These are phyloP conservation scores for Cornus suecica DNA, from an alignment of 148 eudicot genomes.

Conservation along the genomic window DNA sequence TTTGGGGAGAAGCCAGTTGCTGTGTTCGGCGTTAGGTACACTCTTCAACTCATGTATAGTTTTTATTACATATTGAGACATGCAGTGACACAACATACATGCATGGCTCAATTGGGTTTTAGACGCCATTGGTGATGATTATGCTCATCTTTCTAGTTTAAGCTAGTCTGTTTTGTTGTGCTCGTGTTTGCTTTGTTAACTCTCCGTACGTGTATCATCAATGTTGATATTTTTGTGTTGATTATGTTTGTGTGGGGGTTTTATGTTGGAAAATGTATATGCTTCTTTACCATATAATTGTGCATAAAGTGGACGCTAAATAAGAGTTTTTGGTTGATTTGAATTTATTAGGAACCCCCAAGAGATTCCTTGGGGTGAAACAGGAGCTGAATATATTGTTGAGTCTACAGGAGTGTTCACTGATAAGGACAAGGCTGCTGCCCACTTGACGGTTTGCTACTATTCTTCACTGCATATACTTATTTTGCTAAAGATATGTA, in stretches of 20 bases:
- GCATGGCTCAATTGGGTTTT: no score
- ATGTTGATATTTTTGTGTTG: neutral
- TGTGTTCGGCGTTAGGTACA: conserved; percentile 65
- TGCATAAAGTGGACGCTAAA: neutral
- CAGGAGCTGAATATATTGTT: conserved; percentile 60
- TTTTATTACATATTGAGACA: neutral
- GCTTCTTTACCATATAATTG: neutral
- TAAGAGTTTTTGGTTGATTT: neutral
- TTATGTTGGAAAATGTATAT: neutral
- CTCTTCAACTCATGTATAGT: neutral
- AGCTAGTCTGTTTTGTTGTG: no score
- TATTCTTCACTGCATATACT: neutral
- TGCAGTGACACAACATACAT: neutral
- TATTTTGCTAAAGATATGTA: neutral
- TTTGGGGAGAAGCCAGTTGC: conserved; percentile 74
- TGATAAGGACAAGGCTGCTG: conserved; percentile 71
- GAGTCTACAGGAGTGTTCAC: conserved; percentile 80
- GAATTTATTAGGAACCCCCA: conserved; percentile 56
- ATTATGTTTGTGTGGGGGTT: neutral
- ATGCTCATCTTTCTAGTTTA: no score
- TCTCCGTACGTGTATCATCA: no score
- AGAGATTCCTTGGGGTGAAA: conserved; percentile 68
- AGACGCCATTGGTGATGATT: no score
- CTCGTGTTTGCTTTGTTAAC: neutral
- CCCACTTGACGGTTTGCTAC: conserved; percentile 57